phyloP scores from a whole-genome alignment of 352 stramenopile species.

The Phytophthora litchii region DNA sequence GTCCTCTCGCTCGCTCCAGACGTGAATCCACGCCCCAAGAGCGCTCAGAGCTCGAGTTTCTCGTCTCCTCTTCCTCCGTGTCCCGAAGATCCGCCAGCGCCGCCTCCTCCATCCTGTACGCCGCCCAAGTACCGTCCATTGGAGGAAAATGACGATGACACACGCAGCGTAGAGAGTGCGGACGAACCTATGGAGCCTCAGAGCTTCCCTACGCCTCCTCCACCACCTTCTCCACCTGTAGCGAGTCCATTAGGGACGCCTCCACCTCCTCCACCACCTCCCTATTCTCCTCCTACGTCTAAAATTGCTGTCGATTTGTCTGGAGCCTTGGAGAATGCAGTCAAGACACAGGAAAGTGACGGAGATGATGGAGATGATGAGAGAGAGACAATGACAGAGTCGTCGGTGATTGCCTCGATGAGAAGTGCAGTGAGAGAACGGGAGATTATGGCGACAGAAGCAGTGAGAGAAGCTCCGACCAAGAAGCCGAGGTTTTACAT shows the following conservation, averaged over 20 bases:
- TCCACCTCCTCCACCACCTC: constrained; percentile 49
- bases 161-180: constrained; percentile 45
- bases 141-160: constrained; percentile 62
- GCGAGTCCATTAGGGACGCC: constrained; percentile 31
- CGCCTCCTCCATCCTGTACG: constrained; percentile 63
- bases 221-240: constrained; percentile 45
- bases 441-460: constrained; percentile 69
- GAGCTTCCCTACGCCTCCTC: constrained; percentile 50
- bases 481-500: constrained; percentile 80
- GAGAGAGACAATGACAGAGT: constrained; percentile 11
- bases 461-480: constrained; percentile 34
- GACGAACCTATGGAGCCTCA: constrained; percentile 38
- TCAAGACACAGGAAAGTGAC: constrained; percentile 31
- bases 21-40: constrained; percentile 8
- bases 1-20: constrained; percentile 6
- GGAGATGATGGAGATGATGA: constrained; percentile 41
- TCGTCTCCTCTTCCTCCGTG: constrained; percentile 78
- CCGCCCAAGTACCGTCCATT: constrained; percentile 72
- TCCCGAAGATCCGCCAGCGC: constrained; percentile 68
- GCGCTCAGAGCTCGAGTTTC: constrained; percentile 63
- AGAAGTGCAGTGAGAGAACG: constrained; percentile 69
- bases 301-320: constrained; percentile 47
- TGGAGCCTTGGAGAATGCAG: constrained; percentile 23
- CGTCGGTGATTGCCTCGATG: constrained; percentile 74
- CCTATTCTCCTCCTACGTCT: constrained; percentile 53